phyloP scores from a whole-genome alignment of 257 asterid genomes.

The Jacaranda copaia region DNA sequence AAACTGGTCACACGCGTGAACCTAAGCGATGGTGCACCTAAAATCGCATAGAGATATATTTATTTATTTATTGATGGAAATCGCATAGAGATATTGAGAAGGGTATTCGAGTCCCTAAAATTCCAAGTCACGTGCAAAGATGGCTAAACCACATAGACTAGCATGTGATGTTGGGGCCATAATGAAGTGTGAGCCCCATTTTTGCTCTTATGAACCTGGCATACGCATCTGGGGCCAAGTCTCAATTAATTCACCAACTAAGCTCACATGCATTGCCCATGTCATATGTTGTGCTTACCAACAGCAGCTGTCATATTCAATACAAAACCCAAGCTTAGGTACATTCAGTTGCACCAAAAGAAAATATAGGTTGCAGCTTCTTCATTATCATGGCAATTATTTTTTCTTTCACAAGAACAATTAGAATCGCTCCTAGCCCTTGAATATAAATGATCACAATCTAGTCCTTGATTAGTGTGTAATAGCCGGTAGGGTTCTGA shows the following conservation, averaged over 20 bases:
- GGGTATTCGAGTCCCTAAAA: conserved; percentile 3
- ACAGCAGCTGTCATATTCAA: conserved; percentile 48
- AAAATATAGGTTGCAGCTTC: background rate
- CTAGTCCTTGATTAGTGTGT: conserved; percentile 10
- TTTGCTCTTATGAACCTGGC: background rate
- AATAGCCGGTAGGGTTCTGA: conserved; percentile 22
- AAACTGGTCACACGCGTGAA: conserved; percentile 13
- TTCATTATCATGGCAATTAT: conserved; percentile 31
- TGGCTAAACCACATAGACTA: conserved; percentile 31
- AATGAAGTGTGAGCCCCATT: conserved; percentile 46
- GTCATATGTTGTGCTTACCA: conserved; percentile 42
- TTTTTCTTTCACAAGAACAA: conserved; percentile 27
- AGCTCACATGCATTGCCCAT: conserved; percentile 60
- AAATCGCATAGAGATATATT: background rate
- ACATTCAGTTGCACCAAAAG: too few species aligned
- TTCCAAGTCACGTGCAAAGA: conserved; percentile 38
- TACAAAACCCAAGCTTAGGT: background rate
- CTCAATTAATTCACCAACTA: conserved; percentile 47
- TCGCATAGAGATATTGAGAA: background rate
- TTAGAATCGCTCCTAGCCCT: conserved; percentile 8
- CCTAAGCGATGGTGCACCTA: background rate
- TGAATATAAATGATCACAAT: background rate
- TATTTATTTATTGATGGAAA: too few species aligned
- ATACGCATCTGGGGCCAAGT: conserved; percentile 38
- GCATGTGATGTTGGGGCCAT: conserved; percentile 70